Evolutionary conservation across 768 basidiomycete species (phyloP), one percentile per base, ranked within the genome.

Genomic region (Clathrus columnatus): DNA sequence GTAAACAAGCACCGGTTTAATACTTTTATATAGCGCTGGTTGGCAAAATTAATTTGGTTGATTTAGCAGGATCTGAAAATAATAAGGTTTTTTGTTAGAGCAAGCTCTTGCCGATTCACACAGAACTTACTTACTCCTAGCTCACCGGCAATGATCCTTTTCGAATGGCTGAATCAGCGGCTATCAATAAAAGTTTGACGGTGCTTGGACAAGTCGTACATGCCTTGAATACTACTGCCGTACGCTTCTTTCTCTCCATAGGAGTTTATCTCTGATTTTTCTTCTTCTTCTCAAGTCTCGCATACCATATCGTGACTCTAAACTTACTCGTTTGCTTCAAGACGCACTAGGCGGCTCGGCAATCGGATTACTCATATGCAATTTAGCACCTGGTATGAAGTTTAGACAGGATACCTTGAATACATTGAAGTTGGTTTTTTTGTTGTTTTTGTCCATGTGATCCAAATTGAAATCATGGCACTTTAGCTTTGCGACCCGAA

Each of bases 51-150:
- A 89, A 89, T 60, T 78, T 93, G 7, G 88, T 92, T 10, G 91
- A 94, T 69, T 77, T 94, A 24, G 91, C 91, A 17, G 91, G 91
- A 24, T 91, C 87, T 0, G 91, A 94, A 70, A 92, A 92, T 63
- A 93, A 92, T 67, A 93, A 89, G 70, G 83, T 82, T 32, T 17
- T 67, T 23, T 11, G 7, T 42, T n/a, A 23, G 8, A n/a, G 47
- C 23, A 48, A 54, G 21, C 28, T 41, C 52, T 47, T 24, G 18
- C 30, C 14, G 5, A 16, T 16, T 60, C 41, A 43, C 36, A 20
- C 49, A 26, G 14, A 48, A n/a, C n/a, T n/a, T n/a, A n/a, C n/a
- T n/a, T n/a, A n/a, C n/a, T n/a, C n/a, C 18, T 59, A 83, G 75
- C 74, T 87, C 24, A 92, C 92, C 4, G 91, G 91, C 4, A 93